phyloP scores from a whole-genome alignment of 139 green algal species.

The Protoeuglena noctilucae region DNA sequence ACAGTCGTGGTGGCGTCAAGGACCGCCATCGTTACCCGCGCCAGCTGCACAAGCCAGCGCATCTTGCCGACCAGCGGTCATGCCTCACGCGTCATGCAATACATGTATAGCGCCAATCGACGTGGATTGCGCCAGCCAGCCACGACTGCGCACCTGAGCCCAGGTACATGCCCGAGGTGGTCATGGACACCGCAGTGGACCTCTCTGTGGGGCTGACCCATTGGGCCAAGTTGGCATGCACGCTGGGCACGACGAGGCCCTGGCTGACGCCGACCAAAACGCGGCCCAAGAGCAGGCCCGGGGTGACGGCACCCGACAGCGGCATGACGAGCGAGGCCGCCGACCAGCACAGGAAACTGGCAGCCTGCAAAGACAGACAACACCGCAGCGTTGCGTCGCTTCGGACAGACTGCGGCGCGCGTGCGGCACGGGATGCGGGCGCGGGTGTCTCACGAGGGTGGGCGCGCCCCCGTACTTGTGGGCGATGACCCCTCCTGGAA shows the following conservation, averaged over 20 bases:
- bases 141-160: constrained; percentile 66
- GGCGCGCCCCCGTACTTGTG: no score
- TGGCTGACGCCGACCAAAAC: constrained; percentile 69
- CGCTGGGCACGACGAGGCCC: constrained; percentile 82
- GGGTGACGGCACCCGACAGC: constrained; percentile 2
- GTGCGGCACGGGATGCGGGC: not conserved
- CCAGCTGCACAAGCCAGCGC: no score
- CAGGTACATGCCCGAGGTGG: constrained; percentile 97
- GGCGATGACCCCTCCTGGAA: no score
- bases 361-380: no score
- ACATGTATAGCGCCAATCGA: no score
- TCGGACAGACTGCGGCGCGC: no score
- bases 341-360: constrained; percentile 72
- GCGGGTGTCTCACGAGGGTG: not conserved
- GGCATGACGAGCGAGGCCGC: constrained; percentile 60
- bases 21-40: no score
- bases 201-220: constrained; percentile 80
- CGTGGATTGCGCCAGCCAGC: no score
- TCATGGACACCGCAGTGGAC: constrained; percentile 65
- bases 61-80: no score
- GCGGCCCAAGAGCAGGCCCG: constrained; percentile 22
- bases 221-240: constrained; percentile 74
- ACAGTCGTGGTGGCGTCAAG: no score
- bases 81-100: no score
- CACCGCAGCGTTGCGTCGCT: no score